Evolutionary conservation across 1,139 yeast species (phyloP).

Genomic region (Yarrowia galli): DNA sequence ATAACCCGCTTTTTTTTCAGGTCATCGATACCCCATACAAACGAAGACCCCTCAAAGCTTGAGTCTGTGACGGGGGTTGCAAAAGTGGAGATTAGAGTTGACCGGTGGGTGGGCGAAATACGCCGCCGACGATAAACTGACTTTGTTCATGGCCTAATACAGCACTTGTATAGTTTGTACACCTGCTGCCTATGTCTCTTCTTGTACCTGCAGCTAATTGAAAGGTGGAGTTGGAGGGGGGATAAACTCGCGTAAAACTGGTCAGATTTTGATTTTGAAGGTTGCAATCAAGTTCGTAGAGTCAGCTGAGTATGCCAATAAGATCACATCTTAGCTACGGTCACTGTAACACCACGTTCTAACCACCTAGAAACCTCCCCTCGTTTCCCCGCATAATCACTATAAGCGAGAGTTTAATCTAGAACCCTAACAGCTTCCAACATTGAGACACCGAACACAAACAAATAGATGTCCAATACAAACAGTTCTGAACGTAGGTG

Average conservation of each 20-base stretch:
- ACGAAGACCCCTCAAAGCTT: slow-evolving; percentile 1
- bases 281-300: neutral
- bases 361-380: neutral
- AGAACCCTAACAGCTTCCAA: neutral
- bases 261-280: neutral
- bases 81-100: slow-evolving; percentile 6
- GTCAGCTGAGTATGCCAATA: too few species aligned
- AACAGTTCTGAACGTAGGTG: neutral
- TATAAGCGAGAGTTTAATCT: neutral
- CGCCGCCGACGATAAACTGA: neutral
- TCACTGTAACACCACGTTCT: too few species aligned
- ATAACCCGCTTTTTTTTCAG: neutral
- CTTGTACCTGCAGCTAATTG: slow-evolving; percentile 15
- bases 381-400: slow-evolving; percentile 8
- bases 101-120: neutral
- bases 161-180: neutral
- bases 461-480: too few species aligned
- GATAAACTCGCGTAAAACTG: neutral
- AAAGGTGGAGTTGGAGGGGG: neutral
- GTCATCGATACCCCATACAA: neutral
- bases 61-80: too few species aligned
- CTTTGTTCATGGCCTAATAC: neutral
- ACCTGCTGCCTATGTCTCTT: neutral
- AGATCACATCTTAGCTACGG: too few species aligned
- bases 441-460: neutral